Percentiles rank a stretch among this genome's conserved stretches.
These are phyloP conservation scores for Rhodofomes roseus DNA, from an alignment of 1,284 basidiomycete genomes.

Conservation along the genomic window DNA sequence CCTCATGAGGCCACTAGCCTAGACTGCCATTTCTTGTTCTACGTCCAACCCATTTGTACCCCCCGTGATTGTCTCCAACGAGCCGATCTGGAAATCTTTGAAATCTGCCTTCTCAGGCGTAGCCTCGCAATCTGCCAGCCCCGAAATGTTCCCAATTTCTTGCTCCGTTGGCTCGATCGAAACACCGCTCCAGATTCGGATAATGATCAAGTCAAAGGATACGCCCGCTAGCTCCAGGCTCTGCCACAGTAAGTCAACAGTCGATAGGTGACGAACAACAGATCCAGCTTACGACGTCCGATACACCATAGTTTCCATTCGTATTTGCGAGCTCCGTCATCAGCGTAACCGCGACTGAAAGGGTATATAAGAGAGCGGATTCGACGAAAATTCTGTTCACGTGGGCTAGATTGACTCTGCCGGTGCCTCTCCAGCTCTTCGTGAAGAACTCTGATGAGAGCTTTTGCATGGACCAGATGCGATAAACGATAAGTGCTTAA, in stretches of 20 bases:
- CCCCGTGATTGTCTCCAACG: background rate
- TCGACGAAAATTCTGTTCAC: constrained; percentile 32
- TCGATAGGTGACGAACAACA: background rate
- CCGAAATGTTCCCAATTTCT: background rate
- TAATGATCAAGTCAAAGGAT: constrained; percentile 38
- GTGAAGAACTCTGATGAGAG: background rate
- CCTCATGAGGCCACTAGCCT: no score
- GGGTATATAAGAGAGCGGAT: constrained; percentile 37
- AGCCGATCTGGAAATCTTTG: background rate
- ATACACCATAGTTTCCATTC: constrained; percentile 28
- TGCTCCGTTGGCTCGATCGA: background rate
- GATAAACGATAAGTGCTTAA: constrained; percentile 33
- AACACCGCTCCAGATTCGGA: constrained; percentile 9
- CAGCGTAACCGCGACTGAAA: constrained; percentile 32
- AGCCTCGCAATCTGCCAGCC: background rate
- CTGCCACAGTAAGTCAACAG: background rate
- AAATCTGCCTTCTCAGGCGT: background rate
- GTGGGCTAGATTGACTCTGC: background rate
- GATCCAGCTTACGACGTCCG: background rate
- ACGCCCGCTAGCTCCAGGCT: constrained; percentile 24
- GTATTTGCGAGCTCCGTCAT: constrained; percentile 31
- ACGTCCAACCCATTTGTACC: background rate
- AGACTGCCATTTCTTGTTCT: background rate
- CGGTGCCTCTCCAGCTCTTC: background rate
- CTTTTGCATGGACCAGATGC: constrained; percentile 27